phyloP scores from a whole-genome alignment of 2,329 filamentous ascomycete species.

The Colletotrichum echinochloae region DNA sequence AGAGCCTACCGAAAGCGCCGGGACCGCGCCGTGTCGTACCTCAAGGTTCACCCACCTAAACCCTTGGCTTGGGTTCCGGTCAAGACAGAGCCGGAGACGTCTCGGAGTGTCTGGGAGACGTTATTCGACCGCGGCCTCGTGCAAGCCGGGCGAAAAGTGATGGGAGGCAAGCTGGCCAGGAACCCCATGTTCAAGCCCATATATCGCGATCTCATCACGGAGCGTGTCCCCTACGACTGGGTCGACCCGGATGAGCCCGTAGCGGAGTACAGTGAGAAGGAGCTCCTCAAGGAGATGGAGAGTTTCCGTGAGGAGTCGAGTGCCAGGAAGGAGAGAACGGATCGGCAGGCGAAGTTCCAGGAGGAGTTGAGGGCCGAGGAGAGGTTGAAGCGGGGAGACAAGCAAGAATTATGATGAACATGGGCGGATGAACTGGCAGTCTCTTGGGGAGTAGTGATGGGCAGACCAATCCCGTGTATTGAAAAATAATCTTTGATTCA shows the following conservation, averaged over 20 bases:
- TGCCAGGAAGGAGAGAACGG: conserved; percentile 26
- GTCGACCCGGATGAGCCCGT: conserved; percentile 26
- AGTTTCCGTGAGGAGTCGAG: conserved; percentile 26
- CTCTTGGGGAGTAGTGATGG: no score
- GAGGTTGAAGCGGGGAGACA: conserved; percentile 21
- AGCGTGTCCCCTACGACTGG: conserved; percentile 34
- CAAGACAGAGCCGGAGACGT: neutral
- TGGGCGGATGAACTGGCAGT: neutral
- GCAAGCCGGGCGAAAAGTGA: conserved; percentile 20
- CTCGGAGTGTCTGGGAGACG: conserved; percentile 10
- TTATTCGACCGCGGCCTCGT: conserved; percentile 11
- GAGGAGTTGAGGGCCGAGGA: conserved; percentile 28
- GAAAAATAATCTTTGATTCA: neutral
- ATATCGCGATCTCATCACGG: conserved; percentile 36
- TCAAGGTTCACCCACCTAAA: conserved; percentile 33
- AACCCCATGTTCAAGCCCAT: conserved; percentile 35
- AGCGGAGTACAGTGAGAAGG: conserved; percentile 15
- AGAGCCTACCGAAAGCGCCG: conserved; percentile 33
- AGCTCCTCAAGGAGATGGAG: conserved; percentile 32
- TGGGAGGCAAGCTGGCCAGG: conserved; percentile 11
- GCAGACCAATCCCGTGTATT: no score
- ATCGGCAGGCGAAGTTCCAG: conserved; percentile 24
- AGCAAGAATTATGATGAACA: conserved; percentile 23
- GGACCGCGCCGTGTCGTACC: conserved; percentile 33
- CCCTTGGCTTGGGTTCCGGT: conserved; percentile 32